Base-by-base conservation (phyloP, 441 rosid genomes). In the Pelargonium citronellum region DNA sequence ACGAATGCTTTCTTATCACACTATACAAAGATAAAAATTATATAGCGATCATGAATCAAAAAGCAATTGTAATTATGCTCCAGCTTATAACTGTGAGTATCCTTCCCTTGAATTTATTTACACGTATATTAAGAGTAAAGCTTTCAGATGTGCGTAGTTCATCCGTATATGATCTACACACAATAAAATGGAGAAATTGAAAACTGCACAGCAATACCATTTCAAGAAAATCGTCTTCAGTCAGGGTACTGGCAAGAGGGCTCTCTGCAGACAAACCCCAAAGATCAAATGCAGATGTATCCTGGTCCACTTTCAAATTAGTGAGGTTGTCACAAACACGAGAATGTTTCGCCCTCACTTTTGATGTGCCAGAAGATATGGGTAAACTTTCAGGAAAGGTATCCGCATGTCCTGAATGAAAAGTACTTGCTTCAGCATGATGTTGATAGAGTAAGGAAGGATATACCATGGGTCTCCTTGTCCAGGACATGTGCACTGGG, bases 201-300 rank as follows among this genome's bases (percentile, higher is more conserved):
- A n/a, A 10, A 66, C 30, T 77, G 78, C 71, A 70, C n/a, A 55
- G 46, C 79, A 75, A 77, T 91, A 94, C 96, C 98, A 91, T 94
- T 78, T 88, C 86, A 79, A 94, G 96, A 79, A 94, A 86, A 86
- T 89, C 96, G 68, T 94, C 96, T 72, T 91, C 95, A 4, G 97
- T 89, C 70, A 91, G 81, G 66, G 84, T 81, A 83, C 88, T 88
- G 30, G 89, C 89, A 69, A 75, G 93, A 74, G 96, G 92, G 78
- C 98, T 91, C 67, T 85, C 96, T 34, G 84, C 81, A 49, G 95
- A 84, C 81, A 93, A 74, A 49, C 88, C 90, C 96, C 93, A 88
- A 66, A 82, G 78, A 87, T 88, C 89, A 77, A 68, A 77, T 77
- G 72, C 82, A 75, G 89, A 71, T 24, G 72, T 73, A 66, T 83